These are phyloP conservation scores for Cladosporium colombiae DNA, from an alignment of 2,329 filamentous ascomycete species.

Conservation along the genomic window DNA sequence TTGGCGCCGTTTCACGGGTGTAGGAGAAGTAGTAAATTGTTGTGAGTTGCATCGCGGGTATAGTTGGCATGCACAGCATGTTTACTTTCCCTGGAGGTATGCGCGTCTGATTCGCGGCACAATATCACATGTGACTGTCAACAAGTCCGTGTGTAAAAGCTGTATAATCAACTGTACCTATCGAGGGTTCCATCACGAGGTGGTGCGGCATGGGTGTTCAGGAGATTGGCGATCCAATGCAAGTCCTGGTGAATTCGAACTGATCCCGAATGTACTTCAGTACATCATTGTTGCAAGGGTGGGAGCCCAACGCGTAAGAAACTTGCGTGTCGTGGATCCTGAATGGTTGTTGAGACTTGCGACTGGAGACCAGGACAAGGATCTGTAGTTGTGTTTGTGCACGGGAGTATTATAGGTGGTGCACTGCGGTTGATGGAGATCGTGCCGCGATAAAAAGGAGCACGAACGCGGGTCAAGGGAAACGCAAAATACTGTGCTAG, in stretches of 20 bases:
- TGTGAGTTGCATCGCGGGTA: background rate
- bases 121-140: background rate
- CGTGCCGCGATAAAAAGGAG: background rate
- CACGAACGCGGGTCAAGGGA: background rate
- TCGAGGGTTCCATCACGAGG: background rate
- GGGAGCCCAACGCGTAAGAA: background rate
- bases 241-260: background rate
- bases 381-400: background rate
- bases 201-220: background rate
- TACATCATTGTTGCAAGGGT: background rate
- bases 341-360: background rate
- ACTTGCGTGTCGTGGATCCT: background rate
- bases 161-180: background rate
- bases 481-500: background rate
- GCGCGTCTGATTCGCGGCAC: background rate
- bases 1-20: background rate
- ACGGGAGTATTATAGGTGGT: background rate
- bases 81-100: background rate
- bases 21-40: background rate
- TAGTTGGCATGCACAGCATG: background rate
- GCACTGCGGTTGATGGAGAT: background rate
- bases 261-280: background rate
- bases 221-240: background rate
- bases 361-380: background rate
- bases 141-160: background rate